Base-by-base conservation (phyloP, 2,329 filamentous ascomycete genomes). In the Tricladium varicosporioides region DNA sequence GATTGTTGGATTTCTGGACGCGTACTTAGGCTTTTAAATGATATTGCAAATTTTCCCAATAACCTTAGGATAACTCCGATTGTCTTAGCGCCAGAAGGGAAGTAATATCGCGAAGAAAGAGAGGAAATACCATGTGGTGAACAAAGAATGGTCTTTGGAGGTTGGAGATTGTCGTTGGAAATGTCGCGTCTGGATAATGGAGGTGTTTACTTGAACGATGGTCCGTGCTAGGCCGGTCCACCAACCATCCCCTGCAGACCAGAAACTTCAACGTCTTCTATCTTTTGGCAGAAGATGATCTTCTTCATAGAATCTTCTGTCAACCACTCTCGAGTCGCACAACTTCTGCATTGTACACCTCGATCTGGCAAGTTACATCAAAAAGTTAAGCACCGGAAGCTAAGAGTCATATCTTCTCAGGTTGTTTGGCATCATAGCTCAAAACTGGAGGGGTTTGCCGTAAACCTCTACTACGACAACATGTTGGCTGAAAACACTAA, bases 141-240 rank as follows among this genome's bases (percentile, higher is more conserved):
- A 40, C 36, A 40, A 40, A 40, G 48, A 16, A 27, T 27, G n/a
- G 48, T 42, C 36, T 31, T 22, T 42, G 48, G 48, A 40, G 48
- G 48, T 22, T 50, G 48, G 48, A 14, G 33, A 13, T 50, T 27
- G 48, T 15, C 11, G 31, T 40, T 50, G 32, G 36, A 42, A 42
- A 50, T 50, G 48, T 50, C 48, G 48, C 48, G 48, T 50, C 18
- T 27, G 32, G 48, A 31, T 40, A 16, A 42, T 40, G 36, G n/a
- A 5, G 48, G 31, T 50, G 48, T 50, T 50, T 50, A 50, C 48
- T 50, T 36, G 31, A 13, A 11, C 36, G 36, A 40, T 27, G 36
- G 36, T n/a, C 36, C 36, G 36, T 40, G 36, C 36, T 10, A 40
- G 10, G 36, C 36, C 36, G n/a, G 36, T n/a, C 10, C 22, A 27